Conservation (phyloP, 2,329 filamentous ascomycete genomes). For the Coleophoma crateriformis region DNA sequence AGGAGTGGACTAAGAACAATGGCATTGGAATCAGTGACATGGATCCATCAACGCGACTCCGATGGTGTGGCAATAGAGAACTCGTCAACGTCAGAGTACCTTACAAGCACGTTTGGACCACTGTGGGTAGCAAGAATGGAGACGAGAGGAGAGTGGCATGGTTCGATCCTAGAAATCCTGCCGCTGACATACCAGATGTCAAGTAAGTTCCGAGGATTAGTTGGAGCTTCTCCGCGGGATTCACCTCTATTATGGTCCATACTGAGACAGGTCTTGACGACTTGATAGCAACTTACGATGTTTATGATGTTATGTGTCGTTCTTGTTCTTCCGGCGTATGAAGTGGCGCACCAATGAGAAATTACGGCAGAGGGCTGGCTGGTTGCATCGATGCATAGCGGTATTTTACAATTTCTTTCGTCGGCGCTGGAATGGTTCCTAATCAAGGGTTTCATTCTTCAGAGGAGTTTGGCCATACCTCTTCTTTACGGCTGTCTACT, state of each 20-base stretch:
- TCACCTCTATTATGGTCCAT: neutral
- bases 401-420: no score
- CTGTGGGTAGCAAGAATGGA: slow-evolving; percentile 57
- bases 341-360: neutral
- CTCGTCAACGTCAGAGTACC: slow-evolving; percentile 43
- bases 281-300: neutral
- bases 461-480: no score
- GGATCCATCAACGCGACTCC: slow-evolving; percentile 42
- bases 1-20: slow-evolving; percentile 65
- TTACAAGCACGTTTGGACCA: slow-evolving; percentile 64
- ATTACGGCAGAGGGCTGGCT: neutral
- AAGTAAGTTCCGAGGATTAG: slow-evolving; percentile 5
- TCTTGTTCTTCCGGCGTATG: neutral
- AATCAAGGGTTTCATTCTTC: no score
- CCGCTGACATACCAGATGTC: slow-evolving; percentile 22
- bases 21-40: slow-evolving; percentile 65
- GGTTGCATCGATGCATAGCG: no score
- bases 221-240: no score
- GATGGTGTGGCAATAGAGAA: slow-evolving; percentile 56
- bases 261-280: neutral
- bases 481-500: no score
- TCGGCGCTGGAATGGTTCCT: no score
- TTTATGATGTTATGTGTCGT: no score
- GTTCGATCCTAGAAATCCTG: slow-evolving; percentile 26
- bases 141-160: slow-evolving; percentile 36